Conservation (phyloP, 2,329 filamentous ascomycete species). For the Nemania serpens region DNA sequence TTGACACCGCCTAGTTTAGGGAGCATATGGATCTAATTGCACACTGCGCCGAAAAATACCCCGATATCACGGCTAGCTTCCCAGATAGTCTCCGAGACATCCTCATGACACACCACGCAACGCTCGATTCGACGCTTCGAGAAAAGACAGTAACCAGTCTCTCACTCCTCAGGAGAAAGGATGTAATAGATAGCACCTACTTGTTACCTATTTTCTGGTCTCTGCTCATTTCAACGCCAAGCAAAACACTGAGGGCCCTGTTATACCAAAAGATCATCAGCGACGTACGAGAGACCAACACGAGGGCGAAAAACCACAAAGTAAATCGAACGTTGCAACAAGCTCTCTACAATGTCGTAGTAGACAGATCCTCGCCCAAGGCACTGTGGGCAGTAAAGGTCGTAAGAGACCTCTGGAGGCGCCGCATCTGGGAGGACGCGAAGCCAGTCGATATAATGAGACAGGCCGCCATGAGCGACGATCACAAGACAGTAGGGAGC, state of each 20-base stretch:
- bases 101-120: conserved; percentile 78
- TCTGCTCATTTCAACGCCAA: conserved; percentile 87
- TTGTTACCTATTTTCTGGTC: conserved; percentile 93
- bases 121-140: conserved; percentile 80
- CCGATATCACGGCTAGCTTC: conserved; percentile 76
- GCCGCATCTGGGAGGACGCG: conserved; percentile 93
- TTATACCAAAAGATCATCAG: conserved; percentile 87
- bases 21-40: conserved; percentile 93
- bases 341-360: conserved; percentile 88
- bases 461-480: conserved; percentile 83
- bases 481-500: conserved; percentile 88
- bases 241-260: conserved; percentile 82
- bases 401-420: conserved; percentile 93
- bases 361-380: conserved; percentile 82
- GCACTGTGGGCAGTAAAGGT: conserved; percentile 96
- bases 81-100: conserved; percentile 81
- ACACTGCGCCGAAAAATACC: conserved; percentile 93
- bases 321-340: conserved; percentile 93
- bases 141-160: conserved; percentile 95
- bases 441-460: conserved; percentile 99
- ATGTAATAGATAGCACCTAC: conserved; percentile 82
- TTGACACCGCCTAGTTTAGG: conserved; percentile 58
- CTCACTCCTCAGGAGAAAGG: conserved; percentile 86
- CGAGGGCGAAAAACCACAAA: conserved; percentile 85
- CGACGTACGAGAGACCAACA: conserved; percentile 86